Evolutionary conservation across 163 green algal species (phyloP), one percentile per base, ranked within the genome.

Genomic region (Chlorella variabilis): DNA sequence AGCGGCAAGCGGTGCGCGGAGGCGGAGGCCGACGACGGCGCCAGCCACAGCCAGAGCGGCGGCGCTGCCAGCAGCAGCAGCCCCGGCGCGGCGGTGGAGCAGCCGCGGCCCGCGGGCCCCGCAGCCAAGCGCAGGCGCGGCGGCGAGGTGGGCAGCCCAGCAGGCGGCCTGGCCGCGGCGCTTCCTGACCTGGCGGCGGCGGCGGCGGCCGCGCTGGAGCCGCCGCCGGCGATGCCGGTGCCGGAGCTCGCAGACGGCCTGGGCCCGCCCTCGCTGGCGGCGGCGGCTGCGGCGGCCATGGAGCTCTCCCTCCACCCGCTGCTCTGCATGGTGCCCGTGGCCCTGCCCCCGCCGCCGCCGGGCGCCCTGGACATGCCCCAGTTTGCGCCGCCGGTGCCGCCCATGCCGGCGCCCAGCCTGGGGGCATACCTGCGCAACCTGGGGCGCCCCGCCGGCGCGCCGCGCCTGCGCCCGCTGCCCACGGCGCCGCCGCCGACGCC

Each of bases 1-100:
- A 73, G 58, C 75, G 75, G 75, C 59, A 81, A 81, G 59, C 75
- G 75, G 27, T 41, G 58, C 25, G 75, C 48, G 3, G 58, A 71
- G 20, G 59, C 18, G 17, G 51, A 31, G 11, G 25, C 33, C 4
- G 73, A 70, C 41, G 75, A 71, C 6, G 39, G 75, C 59, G 59
- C 58, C n/a, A 71, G 59, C 75, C 58, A 45, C 59, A 71, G 58
- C 75, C 29, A 59, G n/a, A 63, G 75, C 59, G 71, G 71, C 75
- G 58, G 59, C 75, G 34, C 34, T 33, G 41, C 39, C 75, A 62
- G 75, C 75, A 62, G 75, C 75, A 39, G 73, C 73, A 54, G 54
- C 27, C 7, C 27, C 2, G 54, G 67, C 27, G n/a, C 21, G 21
- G 21, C 39, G 15, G 31, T 63, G 48, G 34, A 66, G 25, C 54